Percentiles rank a stretch among this genome's conserved stretches.
Conservation (phyloP, 441 rosid genomes). For the Hypseocharis bilobata region DNA sequence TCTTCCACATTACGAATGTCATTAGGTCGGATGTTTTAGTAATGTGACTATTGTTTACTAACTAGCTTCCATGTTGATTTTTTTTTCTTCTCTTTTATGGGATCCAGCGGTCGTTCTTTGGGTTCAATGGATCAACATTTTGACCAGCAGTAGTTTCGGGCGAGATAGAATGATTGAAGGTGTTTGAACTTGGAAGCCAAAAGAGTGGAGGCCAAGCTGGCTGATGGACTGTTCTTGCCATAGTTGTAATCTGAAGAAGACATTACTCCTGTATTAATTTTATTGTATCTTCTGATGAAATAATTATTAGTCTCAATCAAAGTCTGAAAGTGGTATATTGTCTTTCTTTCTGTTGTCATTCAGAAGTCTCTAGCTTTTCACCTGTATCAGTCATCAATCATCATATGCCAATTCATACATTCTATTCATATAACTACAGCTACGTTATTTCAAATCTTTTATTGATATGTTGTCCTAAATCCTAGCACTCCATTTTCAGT, state of each 20-base stretch:
- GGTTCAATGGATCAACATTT: slow-evolving; percentile 76
- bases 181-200: neutral
- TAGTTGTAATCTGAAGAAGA: neutral
- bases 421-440: too few species aligned
- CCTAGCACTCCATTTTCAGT: too few species aligned
- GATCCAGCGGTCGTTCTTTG: slow-evolving; percentile 58
- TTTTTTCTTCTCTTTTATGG: slow-evolving; percentile 2
- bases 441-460: too few species aligned
- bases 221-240: neutral
- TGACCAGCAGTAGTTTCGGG: slow-evolving; percentile 23
- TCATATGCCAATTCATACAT: too few species aligned
- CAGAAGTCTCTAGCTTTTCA: neutral
- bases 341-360: neutral
- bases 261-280: neutral
- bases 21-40: neutral
- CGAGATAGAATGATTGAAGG: neutral
- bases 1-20: too few species aligned
- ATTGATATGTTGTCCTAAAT: too few species aligned
- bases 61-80: neutral
- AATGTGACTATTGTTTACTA: neutral
- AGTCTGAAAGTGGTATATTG: too few species aligned
- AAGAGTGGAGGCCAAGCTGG: neutral
- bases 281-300: neutral
- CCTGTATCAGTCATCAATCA: too few species aligned
- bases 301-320: too few species aligned